Evolutionary conservation across 23 red algal genomes (phyloP).

Genomic region (Gracilaria gracilis): DNA sequence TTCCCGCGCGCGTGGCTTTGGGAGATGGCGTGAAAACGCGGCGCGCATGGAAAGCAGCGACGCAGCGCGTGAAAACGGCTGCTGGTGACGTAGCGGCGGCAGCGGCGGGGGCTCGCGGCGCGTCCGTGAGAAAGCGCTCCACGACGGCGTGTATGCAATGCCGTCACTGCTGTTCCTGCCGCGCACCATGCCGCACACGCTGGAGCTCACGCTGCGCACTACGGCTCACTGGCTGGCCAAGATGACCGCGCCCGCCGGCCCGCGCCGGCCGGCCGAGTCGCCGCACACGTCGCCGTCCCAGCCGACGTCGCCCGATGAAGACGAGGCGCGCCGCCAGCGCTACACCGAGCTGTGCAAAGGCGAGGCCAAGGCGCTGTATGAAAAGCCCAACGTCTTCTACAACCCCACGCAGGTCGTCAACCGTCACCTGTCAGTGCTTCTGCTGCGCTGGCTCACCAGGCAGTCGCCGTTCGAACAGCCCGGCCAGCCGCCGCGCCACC

Average conservation of each 20-base stretch:
- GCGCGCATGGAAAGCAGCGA: no score
- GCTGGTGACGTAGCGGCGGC: not conserved
- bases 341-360: conserved; percentile 85
- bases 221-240: conserved; percentile 14
- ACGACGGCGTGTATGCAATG: no score
- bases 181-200: not conserved
- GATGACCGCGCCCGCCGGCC: not conserved
- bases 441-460: conserved; percentile 64
- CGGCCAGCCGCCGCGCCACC: conserved; percentile 27
- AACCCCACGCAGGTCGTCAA: conserved; percentile 99
- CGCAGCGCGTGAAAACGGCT: no score
- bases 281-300: no score
- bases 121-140: no score
- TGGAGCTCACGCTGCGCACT: conserved; percentile 24
- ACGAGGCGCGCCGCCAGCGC: not conserved
- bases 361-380: conserved; percentile 67
- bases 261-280: no score
- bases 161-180: conserved; percentile 32
- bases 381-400: conserved; percentile 88
- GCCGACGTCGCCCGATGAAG: no score
- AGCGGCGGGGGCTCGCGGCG: not conserved
- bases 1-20: no score
- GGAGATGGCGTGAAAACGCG: no score
- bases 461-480: conserved; percentile 16
- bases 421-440: conserved; percentile 91